These are phyloP conservation scores for Capillidium heterosporum DNA, from an alignment of 371 early-diverging fungal genomes.

Conservation along the genomic window DNA sequence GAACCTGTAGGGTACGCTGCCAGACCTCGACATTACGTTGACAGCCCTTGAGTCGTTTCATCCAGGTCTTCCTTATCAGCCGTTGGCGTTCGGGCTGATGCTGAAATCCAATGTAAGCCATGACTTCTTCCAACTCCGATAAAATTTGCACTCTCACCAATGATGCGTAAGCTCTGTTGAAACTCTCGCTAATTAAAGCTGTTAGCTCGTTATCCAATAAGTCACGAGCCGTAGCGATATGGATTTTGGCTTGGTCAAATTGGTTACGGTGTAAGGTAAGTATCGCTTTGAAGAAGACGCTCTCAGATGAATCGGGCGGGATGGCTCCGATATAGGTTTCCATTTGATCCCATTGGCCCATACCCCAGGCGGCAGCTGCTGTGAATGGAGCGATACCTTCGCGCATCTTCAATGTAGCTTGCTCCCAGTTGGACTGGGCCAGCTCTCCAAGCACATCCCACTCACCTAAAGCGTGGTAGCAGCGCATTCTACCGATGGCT, in stretches of 20 bases:
- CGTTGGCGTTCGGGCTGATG: slow-evolving; percentile 66
- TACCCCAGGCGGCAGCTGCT: slow-evolving; percentile 87
- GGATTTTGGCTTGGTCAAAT: slow-evolving; percentile 48
- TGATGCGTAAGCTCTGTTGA: slow-evolving; percentile 73
- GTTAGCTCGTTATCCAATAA: slow-evolving; percentile 77
- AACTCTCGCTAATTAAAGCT: slow-evolving; percentile 84
- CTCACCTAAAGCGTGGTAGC: slow-evolving; percentile 82
- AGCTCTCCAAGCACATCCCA: slow-evolving; percentile 76
- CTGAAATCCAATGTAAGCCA: slow-evolving; percentile 63
- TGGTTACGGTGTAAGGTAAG: slow-evolving; percentile 68
- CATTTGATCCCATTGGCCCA: slow-evolving; percentile 81
- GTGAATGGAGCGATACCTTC: slow-evolving; percentile 68
- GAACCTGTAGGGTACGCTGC: slow-evolving; percentile 80
- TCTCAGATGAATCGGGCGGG: slow-evolving; percentile 50
- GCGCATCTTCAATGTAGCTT: slow-evolving; percentile 25
- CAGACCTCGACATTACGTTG: slow-evolving; percentile 91
- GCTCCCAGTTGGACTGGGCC: slow-evolving; percentile 69
- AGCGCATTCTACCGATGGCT: slow-evolving; percentile 76
- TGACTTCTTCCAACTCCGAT: slow-evolving; percentile 92
- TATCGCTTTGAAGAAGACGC: slow-evolving; percentile 70
- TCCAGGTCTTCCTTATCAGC: slow-evolving; percentile 76
- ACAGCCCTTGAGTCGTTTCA: slow-evolving; percentile 65
- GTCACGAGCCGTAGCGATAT: slow-evolving; percentile 69
- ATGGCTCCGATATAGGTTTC: slow-evolving; percentile 73
- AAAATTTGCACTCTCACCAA: slow-evolving; percentile 92